Evolutionary conservation across 495 filamentous ascomycete species (phyloP).

Genomic region (Aspergillus egyptiacus): DNA sequence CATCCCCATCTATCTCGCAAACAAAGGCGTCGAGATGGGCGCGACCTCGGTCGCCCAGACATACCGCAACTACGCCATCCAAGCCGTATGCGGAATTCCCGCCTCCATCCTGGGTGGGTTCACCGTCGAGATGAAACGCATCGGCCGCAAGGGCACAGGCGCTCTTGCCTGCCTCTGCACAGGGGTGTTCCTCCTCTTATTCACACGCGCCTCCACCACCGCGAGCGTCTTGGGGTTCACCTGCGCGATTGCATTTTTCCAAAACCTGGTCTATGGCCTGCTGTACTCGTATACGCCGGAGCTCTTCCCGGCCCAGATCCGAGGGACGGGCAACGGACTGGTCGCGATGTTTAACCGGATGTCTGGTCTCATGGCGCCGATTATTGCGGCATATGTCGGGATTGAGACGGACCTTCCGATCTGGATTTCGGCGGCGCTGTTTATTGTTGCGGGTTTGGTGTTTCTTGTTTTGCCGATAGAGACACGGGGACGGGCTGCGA

Average conservation of each 20-base stretch:
- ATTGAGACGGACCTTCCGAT: constrained; percentile 11
- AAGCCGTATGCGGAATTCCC: constrained; percentile 45
- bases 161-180: constrained; percentile 44
- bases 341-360: constrained; percentile 36
- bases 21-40: constrained; percentile 1
- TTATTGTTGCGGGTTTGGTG: constrained; percentile 14
- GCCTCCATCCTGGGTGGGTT: constrained; percentile 45
- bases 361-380: constrained; percentile 16
- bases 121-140: constrained; percentile 42
- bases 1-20: too few species aligned
- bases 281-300: constrained; percentile 53
- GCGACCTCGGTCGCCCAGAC: not conserved
- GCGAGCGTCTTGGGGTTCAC: constrained; percentile 43
- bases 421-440: constrained; percentile 23
- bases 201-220: constrained; percentile 39
- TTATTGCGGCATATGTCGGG: constrained; percentile 16
- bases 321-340: constrained; percentile 51
- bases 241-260: constrained; percentile 46
- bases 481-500: constrained; percentile 14
- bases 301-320: constrained; percentile 49
- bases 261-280: constrained; percentile 51
- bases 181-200: constrained; percentile 47
- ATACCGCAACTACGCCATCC: constrained; percentile 5
- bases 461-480: constrained; percentile 15
- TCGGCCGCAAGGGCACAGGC: constrained; percentile 53